A percentile compares a stretch with the other conserved stretches of the same genome.
These are phyloP conservation scores for Lactifluus rugatus DNA, from an alignment of 768 basidiomycete genomes.

Conservation along the genomic window DNA sequence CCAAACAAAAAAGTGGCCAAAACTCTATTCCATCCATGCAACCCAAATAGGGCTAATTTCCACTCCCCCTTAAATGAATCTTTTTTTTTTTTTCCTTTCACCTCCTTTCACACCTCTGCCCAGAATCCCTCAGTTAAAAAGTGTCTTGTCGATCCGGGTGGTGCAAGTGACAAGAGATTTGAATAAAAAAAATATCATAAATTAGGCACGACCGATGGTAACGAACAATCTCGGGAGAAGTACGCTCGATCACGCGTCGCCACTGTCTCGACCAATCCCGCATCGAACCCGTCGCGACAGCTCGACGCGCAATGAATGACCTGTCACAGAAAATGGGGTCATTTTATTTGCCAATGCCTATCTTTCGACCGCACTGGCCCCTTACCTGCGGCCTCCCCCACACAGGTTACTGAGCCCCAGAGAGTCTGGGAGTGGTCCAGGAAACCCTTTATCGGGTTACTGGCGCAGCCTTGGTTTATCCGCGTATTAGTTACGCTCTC, in stretches of 20 bases:
- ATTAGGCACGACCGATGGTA: background rate
- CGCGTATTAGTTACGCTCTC: background rate
- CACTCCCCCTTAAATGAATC: background rate
- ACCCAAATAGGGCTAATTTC: background rate
- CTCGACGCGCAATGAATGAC: background rate
- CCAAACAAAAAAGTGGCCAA: conserved; percentile 30
- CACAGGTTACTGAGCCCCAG: background rate
- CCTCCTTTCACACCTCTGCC: background rate
- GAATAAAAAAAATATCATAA: background rate
- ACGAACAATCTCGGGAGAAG: conserved; percentile 13
- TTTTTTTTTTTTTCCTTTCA: background rate
- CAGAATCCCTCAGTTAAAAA: background rate
- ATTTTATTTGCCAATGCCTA: background rate
- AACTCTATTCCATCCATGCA: conserved; percentile 23
- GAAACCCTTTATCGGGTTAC: background rate
- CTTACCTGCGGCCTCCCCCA: background rate
- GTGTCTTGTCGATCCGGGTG: background rate
- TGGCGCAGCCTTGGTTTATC: background rate
- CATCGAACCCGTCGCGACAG: conserved; percentile 1
- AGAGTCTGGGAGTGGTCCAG: background rate
- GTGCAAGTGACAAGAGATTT: background rate
- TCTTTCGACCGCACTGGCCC: background rate
- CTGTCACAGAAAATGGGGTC: background rate
- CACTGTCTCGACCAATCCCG: background rate
- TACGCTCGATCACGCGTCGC: conserved; percentile 14